Evolutionary conservation across 1,139 yeast genomes (phyloP), one percentile per base, ranked within the genome.

Genomic region (Pichia sp.): DNA sequence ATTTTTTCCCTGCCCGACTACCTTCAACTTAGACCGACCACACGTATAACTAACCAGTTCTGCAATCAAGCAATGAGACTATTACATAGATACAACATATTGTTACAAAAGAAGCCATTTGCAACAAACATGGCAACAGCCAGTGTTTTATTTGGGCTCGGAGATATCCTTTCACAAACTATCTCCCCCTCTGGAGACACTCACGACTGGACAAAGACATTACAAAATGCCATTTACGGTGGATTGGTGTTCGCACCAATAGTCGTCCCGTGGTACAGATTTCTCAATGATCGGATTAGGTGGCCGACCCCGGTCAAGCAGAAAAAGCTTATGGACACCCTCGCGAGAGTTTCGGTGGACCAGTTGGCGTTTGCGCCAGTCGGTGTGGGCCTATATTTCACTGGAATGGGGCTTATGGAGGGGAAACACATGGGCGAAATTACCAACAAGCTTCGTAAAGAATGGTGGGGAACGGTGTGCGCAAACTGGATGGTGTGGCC

Each of bases 401-500:
- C 77, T 2, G 67, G 76, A 39, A 82, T 88, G 82, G 73, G 90
- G 0, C 43, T 77, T 3, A 63, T 88, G 67, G 94, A 85, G 58
- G 72, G 73, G 26, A 63, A 66, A 40, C 47, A 62, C 1, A 49
- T 64, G 5, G 58, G 60, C 8, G 70, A 67, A 11, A 65, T 73
- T 4, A 55, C 58, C 38, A 41, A 52, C 4, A 79, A 77, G 50
- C 59, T 81, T 31, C 38, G 62, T 2, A 62, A 66, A 16, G 74
- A 75, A 47, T 80, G 80, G 76, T 70, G 75, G 76, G 63, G 66
- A 5, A 85, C 95, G 0, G 63, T 86, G 38, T 51, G 66, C 33
- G 73, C 83, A 33, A 87, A 86, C 60, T 88, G 95, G 95, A 54
- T 71, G 41, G 83, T 88, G 7, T 88, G 97, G 97, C 97, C 96